Percentiles rank a stretch among this genome's conserved stretches.
Conservation (phyloP, 1,139 yeast species). For the Geotrichum fermentans region DNA sequence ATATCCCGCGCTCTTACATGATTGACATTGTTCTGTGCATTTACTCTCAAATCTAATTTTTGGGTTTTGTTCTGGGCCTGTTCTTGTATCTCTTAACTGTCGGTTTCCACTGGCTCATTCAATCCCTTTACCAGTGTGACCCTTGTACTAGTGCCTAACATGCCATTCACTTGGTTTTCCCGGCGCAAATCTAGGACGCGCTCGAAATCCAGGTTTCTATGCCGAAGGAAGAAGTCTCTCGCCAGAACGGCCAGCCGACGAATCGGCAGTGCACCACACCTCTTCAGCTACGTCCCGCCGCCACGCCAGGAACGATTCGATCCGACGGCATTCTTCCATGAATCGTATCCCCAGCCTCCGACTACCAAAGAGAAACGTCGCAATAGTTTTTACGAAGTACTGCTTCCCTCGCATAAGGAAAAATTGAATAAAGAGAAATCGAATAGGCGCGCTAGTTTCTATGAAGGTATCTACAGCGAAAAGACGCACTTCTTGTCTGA, state of each 20-base stretch:
- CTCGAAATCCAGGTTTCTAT: neutral
- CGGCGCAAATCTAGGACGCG: neutral
- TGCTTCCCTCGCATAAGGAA: neutral
- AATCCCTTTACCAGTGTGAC: no score
- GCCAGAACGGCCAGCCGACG: slow-evolving; percentile 8
- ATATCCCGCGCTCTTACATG: no score
- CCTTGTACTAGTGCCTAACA: no score
- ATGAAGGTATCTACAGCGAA: slow-evolving; percentile 17
- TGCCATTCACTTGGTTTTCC: neutral
- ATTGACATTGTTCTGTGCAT: no score
- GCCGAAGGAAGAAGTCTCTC: neutral
- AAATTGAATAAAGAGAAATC: neutral
- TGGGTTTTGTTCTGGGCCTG: no score
- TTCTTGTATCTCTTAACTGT: no score
- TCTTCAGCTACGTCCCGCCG: slow-evolving; percentile 16
- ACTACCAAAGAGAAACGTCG: neutral
- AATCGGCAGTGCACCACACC: neutral
- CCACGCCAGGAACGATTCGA: neutral
- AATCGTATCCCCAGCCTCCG: neutral
- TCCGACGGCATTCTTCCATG: neutral
- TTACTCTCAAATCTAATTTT: no score
- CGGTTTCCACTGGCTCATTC: no score
- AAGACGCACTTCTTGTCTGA: slow-evolving; percentile 6
- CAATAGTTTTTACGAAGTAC: neutral
- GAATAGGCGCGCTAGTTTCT: slow-evolving; percentile 1